Base-by-base conservation (phyloP, 192 early-diverging fungal species). In the Backusella parvicylindrica region DNA sequence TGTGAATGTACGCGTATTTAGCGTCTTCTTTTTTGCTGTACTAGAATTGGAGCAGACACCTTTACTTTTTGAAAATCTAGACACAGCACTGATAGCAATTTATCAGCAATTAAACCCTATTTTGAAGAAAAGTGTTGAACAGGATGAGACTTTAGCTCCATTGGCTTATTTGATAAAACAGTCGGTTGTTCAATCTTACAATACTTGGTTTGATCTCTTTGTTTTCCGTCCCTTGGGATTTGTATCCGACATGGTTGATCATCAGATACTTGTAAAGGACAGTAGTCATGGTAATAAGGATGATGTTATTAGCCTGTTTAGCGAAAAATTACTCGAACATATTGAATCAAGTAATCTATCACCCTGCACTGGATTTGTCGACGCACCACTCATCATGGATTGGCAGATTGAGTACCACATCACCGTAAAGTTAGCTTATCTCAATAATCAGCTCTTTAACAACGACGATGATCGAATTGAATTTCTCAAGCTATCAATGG, bases 351-450 rank as follows among this genome's bases (percentile, higher is more conserved):
- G 88, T 36, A 83, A 80, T 6, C 79, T 92, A 16, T 86, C 85
- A 9, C 76, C 87, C 3, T 79, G 90, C 23, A 53, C 66, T 4
- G 90, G 89, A 12, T 89, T 95, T 71, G 64, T 73, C 1, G 88
- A 91, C 73, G 95, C 94, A 1, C 93, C 96, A n/a, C 82, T 96
- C 70, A 77, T 96, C 38, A 79, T 97, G 16, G 96, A 97, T 77
- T 78, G 95, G 32, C 93, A 97, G 79, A 86, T 95, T 38, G 85
- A 93, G 50, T 90, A 87, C 63, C 81, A 85, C n/a, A 56, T 95
- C 13, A 83, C 83, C 6, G 81, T 89, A 43, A 88, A 86, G 69
- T 68, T 95, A 16, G 81, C 78, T 0, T 60, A 72, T 30, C 74
- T 92, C 36, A 86, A 85, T 64, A 69, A 70, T 1, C 49, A 73